Evolutionary conservation across 2,329 filamentous ascomycete genomes (phyloP), one percentile per base, ranked within the genome.

Genomic region (Curvularia hawaiiensis): DNA sequence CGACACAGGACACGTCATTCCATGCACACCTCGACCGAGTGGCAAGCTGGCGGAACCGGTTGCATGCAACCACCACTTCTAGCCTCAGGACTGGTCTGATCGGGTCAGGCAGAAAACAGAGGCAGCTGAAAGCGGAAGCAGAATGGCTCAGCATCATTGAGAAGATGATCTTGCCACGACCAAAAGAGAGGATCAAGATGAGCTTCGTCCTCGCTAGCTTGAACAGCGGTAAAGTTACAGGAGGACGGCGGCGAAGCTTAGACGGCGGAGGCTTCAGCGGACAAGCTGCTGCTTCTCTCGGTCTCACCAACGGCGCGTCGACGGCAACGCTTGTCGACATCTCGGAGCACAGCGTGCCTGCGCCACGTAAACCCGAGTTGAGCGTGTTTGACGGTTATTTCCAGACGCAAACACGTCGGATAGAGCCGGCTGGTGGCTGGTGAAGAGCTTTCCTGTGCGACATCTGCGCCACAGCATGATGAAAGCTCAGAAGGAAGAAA

Each of bases 21-120:
- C 76, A 78, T 50, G 71, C 72, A 9, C 75, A 78, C 54, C 63
- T 77, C 3, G 74, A 77, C 40, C 71, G 71, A 7, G 75, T 77
- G 0, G 66, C 57, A 16, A 72, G 63, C 48, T 75, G 69, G 73
- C 67, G 71, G 14, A 74, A 67, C 56, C 63, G 71, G 16, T 63
- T 74, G 22, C 68, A 68, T 20, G 73, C 69, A 46, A 63, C 69
- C 7, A 73, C 67, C 7, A 77, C 65, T 24, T 68, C 71, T 0
- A 65, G 64, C 6, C 66, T 74, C 11, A 64, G 72, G 12, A 71
- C 66, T 9, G 73, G 70, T 0, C 53, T 68, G 8, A 64, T 68
- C 18, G 70, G 71, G 14, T 68, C 70, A 6, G 70, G 72, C 3
- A 61, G 74, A 22, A 66, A 67, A 45, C 48, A 70, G 48, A 66